Evolutionary conservation across 352 stramenopile species (phyloP).

Genomic region (Phytophthora constricta): DNA sequence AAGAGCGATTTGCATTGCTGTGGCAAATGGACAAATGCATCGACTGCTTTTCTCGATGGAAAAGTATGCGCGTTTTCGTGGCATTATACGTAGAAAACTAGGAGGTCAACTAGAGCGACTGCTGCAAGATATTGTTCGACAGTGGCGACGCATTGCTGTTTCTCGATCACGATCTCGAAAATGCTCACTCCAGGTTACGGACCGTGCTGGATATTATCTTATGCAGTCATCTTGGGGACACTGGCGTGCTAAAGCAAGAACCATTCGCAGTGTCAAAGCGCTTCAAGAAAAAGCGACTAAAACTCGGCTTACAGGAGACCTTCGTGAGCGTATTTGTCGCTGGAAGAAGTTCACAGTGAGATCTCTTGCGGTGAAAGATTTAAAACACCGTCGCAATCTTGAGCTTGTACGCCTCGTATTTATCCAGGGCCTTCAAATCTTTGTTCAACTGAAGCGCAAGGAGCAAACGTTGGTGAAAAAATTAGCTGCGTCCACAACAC

Average conservation of each 20-base stretch:
- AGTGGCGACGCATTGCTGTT: conserved; percentile 16
- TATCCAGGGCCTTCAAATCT: conserved; percentile 8
- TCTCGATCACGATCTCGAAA: conserved; percentile 7
- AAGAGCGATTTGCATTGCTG: conserved; percentile 37
- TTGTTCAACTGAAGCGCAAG: conserved; percentile 11
- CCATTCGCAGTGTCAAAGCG: conserved; percentile 10
- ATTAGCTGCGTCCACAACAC: conserved; percentile 29
- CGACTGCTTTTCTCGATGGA: conserved; percentile 29
- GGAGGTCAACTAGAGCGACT: neutral
- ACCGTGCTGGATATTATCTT: neutral
- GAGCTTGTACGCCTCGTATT: conserved; percentile 21
- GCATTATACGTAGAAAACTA: conserved; percentile 11
- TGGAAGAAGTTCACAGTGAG: conserved; percentile 28
- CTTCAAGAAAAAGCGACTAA: conserved; percentile 16
- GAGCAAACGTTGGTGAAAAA: conserved; percentile 18
- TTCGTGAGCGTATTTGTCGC: conserved; percentile 21
- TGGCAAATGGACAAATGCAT: conserved; percentile 29
- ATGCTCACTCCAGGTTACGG: neutral
- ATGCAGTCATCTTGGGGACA: conserved; percentile 7
- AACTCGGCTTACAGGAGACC: conserved; percentile 8
- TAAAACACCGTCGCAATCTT: conserved; percentile 1
- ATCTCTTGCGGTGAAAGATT: conserved; percentile 14
- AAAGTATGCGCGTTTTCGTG: conserved; percentile 9
- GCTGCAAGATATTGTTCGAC: conserved; percentile 9
- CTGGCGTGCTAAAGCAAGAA: conserved; percentile 20